A percentile compares a stretch with the other conserved stretches of the same genome.
Conservation (phyloP, 345 rosid genomes). For the Ceriops zippeliana region DNA sequence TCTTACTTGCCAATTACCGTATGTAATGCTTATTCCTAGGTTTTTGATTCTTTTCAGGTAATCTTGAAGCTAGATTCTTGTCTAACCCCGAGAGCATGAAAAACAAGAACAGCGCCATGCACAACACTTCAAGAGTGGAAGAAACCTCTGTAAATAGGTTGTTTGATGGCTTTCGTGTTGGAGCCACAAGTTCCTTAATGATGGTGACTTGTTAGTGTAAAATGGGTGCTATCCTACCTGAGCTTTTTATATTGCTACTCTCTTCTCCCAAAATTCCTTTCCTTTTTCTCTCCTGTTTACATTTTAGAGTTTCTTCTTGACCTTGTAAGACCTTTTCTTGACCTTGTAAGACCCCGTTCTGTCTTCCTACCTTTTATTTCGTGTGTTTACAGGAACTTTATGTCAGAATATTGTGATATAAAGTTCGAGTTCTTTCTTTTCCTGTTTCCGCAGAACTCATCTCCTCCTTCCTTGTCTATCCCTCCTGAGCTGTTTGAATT, state of each 20-base stretch:
- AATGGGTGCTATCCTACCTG: conserved; percentile 82
- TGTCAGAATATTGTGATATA: conserved; percentile 12
- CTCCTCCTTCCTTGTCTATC: conserved; percentile 90
- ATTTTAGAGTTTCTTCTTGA: conserved; percentile 56
- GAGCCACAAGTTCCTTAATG: neutral
- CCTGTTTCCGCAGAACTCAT: conserved; percentile 44
- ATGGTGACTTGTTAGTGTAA: conserved; percentile 19
- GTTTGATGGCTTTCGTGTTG: conserved; percentile 5
- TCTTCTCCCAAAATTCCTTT: neutral
- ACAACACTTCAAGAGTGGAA: neutral
- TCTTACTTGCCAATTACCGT: neutral
- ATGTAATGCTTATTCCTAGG: neutral
- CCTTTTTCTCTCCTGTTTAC: neutral
- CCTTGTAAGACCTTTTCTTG: conserved; percentile 99
- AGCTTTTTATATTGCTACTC: conserved; percentile 42
- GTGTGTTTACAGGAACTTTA: neutral
- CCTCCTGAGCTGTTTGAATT: conserved; percentile 78
- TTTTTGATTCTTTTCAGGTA: conserved; percentile 18
- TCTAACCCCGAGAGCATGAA: conserved; percentile 5
- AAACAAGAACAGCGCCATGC: neutral
- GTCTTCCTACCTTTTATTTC: neutral
- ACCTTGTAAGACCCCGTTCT: conserved; percentile 83
- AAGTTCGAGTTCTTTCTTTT: conserved; percentile 11
- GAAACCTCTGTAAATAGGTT: neutral
- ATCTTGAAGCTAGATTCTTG: conserved; percentile 7